A percentile compares a stretch with the other conserved stretches of the same genome.
phyloP scores from a whole-genome alignment of 768 basidiomycete genomes.

The Boletus reticuloceps region DNA sequence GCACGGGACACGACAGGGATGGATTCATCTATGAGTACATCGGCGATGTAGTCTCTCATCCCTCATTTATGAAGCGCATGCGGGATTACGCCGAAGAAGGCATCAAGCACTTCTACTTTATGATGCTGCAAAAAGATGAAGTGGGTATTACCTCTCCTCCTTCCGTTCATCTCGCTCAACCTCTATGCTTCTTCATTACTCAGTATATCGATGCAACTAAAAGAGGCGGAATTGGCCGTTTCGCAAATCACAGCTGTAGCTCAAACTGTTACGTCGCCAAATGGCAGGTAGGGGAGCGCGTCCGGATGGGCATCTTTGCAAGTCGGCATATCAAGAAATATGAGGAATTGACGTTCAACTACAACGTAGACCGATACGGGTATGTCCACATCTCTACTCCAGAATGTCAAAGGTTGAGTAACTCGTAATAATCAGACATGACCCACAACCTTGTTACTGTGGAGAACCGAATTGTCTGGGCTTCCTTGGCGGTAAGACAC shows the following conservation, averaged over 20 bases:
- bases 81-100: constrained; percentile 90
- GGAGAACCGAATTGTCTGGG: constrained; percentile 95
- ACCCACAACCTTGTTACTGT: constrained; percentile 92
- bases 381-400: constrained; percentile 35
- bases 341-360: constrained; percentile 97
- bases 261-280: constrained; percentile 98
- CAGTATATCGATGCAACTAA: constrained; percentile 99
- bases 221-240: constrained; percentile 92
- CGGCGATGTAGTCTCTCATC: constrained; percentile 89
- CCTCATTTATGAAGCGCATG: constrained; percentile 91
- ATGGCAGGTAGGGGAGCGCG: constrained; percentile 87
- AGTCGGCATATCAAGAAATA: constrained; percentile 70
- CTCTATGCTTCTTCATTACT: not conserved
- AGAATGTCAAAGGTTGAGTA: not conserved
- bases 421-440: constrained; percentile 55
- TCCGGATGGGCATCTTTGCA: constrained; percentile 99
- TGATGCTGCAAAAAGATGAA: constrained; percentile 99
- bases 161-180: not conserved
- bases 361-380: constrained; percentile 99
- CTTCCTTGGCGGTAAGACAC: constrained; percentile 96
- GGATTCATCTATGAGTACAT: constrained; percentile 96
- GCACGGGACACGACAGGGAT: constrained; percentile 53
- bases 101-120: constrained; percentile 97
- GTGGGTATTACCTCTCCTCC: constrained; percentile 40
- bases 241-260: constrained; percentile 96